Evolutionary conservation across 495 filamentous ascomycete genomes (phyloP).

Genomic region (Daldinia vernicosa): DNA sequence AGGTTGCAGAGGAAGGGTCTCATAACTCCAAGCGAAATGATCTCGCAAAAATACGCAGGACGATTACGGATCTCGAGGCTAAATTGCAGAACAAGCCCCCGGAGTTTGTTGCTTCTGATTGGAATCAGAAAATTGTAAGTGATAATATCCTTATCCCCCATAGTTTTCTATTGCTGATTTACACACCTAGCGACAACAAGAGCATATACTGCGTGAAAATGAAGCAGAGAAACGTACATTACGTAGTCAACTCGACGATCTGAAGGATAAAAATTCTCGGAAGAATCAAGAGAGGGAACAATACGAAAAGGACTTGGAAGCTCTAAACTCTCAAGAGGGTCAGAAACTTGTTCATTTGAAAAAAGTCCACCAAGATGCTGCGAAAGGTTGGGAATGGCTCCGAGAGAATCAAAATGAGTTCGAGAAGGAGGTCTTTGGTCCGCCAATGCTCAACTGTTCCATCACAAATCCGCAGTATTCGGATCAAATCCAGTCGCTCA

Average conservation of each 20-base stretch:
- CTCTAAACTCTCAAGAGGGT: constrained; percentile 78
- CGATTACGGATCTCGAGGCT: constrained; percentile 55
- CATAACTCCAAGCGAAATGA: constrained; percentile 63
- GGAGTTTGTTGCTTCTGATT: constrained; percentile 59
- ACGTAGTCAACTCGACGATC: constrained; percentile 44
- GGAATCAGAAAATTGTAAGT: constrained; percentile 65
- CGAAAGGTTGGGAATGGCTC: constrained; percentile 81
- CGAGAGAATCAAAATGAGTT: constrained; percentile 74
- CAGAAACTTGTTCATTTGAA: constrained; percentile 73
- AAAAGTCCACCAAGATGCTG: constrained; percentile 66
- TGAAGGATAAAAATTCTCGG: constrained; percentile 37
- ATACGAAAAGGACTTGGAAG: constrained; percentile 60
- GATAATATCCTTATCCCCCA: constrained; percentile 2
- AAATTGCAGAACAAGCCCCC: constrained; percentile 56
- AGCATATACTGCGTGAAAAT: constrained; percentile 57
- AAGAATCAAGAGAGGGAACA: constrained; percentile 37
- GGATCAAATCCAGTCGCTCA: constrained; percentile 74
- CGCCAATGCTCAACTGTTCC: constrained; percentile 82
- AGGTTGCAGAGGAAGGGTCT: constrained; percentile 65
- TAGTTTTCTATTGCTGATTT: constrained; percentile 4
- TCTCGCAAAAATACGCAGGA: constrained; percentile 52
- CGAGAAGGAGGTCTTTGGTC: constrained; percentile 83
- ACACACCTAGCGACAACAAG: constrained; percentile 54
- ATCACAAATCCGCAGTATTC: constrained; percentile 79
- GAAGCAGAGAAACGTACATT: constrained; percentile 48